Evolutionary conservation across 2,329 filamentous ascomycete genomes (phyloP).

Genomic region (Colletotrichum phormii): DNA sequence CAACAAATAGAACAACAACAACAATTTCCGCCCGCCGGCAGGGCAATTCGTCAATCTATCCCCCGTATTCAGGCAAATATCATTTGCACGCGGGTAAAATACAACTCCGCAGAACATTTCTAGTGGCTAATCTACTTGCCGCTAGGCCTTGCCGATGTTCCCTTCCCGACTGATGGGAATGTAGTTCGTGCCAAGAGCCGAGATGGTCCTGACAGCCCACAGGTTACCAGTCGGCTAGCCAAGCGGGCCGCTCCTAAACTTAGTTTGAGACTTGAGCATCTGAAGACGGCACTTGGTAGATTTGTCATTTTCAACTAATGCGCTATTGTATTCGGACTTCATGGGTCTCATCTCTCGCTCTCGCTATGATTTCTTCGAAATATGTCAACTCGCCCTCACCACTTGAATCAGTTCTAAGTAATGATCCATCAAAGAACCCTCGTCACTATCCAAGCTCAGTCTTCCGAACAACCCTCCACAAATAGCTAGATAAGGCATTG

Average conservation of each 20-base stretch:
- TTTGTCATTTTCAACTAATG: background rate
- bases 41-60: no score
- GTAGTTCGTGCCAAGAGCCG: background rate
- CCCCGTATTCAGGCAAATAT: no score
- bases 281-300: background rate
- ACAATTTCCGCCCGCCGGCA: background rate
- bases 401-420: slow-evolving; percentile 26
- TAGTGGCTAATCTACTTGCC: no score
- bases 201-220: background rate
- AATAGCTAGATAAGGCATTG: slow-evolving; percentile 28
- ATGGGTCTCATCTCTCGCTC: background rate
- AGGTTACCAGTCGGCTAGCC: background rate
- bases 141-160: no score
- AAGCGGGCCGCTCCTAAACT: background rate
- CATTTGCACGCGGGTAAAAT: no score
- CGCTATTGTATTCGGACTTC: background rate
- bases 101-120: no score
- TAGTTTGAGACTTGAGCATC: background rate
- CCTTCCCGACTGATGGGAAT: background rate
- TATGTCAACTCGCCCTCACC: background rate
- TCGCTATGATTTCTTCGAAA: background rate
- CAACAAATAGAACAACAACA: no score
- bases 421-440: slow-evolving; percentile 22
- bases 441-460: slow-evolving; percentile 17
- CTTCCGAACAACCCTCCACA: slow-evolving; percentile 24